Base-by-base conservation (phyloP, 140 eudicot species). In the Bidens hawaiensis region DNA sequence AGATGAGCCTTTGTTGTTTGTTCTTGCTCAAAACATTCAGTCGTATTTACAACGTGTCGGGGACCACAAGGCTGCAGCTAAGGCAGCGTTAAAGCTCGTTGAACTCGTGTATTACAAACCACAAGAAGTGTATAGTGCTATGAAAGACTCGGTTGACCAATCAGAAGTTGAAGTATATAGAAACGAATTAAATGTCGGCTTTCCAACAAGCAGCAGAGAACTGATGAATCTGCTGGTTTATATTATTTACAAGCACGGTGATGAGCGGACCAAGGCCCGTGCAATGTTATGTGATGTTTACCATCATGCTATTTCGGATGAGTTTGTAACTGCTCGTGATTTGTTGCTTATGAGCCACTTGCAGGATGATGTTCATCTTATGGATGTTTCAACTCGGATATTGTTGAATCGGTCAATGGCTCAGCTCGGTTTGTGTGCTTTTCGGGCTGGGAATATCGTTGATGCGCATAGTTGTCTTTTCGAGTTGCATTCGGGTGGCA, bases 251-350 rank as follows among this genome's bases (percentile, higher is more conserved):
- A 82, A 79, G 70, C 73, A 65, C 54, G 97, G 97, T 26, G 97
- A 90, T 79, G 95, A 90, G 54, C 74, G 95, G 6, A 86, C 97
- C 4, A 90, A 86, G 81, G 94, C 97, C 14, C 97, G 95, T 62
- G 97, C 97, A 11, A 90, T 90, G 97, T 84, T 90, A 42, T 90
- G 95, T 63, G 97, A 90, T 62, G 86, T 90, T 51, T 90, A 86
- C 49, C 95, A 86, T 47, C 94, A 84, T 78, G 95, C 97, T 7
- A 78, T 90, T 21, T 38, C 76, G 74, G 97, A 90, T 78, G 97
- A 90, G 25, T 90, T 90, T 64, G 60, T 86, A 4, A 73, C 69
- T 22, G 67, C 97, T 0, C 85, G 97, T 5, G 95, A 86, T 63
- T 80, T 86, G 82, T 43, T 90, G 79, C 78, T 90, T 4, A 90